Evolutionary conservation across 306 rosid species (phyloP), one percentile per base, ranked within the genome.

Genomic region (Lathyrus sativus): DNA sequence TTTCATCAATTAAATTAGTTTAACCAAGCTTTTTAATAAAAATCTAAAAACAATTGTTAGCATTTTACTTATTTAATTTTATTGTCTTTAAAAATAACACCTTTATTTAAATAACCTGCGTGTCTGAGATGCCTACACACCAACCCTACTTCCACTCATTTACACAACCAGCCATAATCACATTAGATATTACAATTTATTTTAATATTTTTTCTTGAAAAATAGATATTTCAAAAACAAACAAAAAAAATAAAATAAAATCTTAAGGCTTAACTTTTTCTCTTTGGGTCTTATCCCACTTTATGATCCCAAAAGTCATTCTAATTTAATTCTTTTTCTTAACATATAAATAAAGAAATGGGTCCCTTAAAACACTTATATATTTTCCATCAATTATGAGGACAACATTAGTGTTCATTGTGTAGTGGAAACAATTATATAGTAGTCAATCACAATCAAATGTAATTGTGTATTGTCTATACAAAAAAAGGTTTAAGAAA

Each of bases 371-470:
- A 28, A 49, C 31, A 17, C 46, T 75, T 80, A 66, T 60, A 33
- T 48, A 24, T 3, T 44, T 57, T 53, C 7, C 38, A 39, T 70
- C 78, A 67, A 76, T 80, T 68, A 80, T 80, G 62, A 73, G 22
- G 81, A 73, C 79, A 76, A 63, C 81, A 39, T 76, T 46, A 46
- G 69, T 62, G 59, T 42, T 80, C 48, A 76, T 54, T 62, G 28
- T 73, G 59, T 67, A 45, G 84, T 72, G 81, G 78, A 61, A 26
- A 67, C n/a, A 80, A 76, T 80, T 61, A 80, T 76, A 2, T 18
- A 45, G 31, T 55, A 45, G 60, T 62, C 69, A 76, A 72, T 76
- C 75, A 72, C 70, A 39, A 28, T 76, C 68, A 67, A 42, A 26
- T 59, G 69, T 13, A 29, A 13, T 28, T 56, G 10, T n/a, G 41